phyloP scores from a whole-genome alignment of 805 yeast genomes.

The Millerozyma acaciae region DNA sequence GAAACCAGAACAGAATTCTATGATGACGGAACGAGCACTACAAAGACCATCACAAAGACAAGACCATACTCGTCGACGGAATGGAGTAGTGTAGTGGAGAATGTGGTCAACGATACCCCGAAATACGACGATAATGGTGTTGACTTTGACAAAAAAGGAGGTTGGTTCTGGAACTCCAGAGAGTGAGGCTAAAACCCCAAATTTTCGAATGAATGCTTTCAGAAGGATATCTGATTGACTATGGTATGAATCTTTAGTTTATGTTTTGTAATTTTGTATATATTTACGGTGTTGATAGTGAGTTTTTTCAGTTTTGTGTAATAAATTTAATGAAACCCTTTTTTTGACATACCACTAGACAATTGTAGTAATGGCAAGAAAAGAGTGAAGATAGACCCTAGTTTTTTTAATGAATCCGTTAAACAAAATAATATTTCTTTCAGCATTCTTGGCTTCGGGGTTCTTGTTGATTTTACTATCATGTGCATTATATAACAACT shows the following conservation, averaged over 20 bases:
- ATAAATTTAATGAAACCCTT: neutral
- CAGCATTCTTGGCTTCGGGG: conserved; percentile 44
- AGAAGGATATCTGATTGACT: too few relatives aligned
- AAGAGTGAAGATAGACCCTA: neutral
- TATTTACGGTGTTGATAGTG: neutral
- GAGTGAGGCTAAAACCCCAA: too few relatives aligned
- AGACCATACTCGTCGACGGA: conserved; percentile 31
- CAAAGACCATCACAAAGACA: conserved; percentile 25
- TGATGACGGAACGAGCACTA: conserved; percentile 34
- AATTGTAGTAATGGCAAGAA: neutral
- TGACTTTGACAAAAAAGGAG: conserved; percentile 9
- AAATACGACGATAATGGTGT: conserved; percentile 6
- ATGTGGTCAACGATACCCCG: conserved; percentile 12
- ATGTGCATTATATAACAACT: conserved; percentile 43
- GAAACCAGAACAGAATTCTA: conserved; percentile 32
- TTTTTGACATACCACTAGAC: neutral
- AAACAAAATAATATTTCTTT: conserved; percentile 43
- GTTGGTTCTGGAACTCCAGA: conserved; percentile 23
- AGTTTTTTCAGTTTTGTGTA: neutral
- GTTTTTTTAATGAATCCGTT: conserved; percentile 38
- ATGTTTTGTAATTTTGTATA: neutral
- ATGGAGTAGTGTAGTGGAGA: conserved; percentile 31
- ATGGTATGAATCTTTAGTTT: neutral
- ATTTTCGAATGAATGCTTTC: too few relatives aligned
- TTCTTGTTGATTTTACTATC: conserved; percentile 40